phyloP scores from a whole-genome alignment of 192 early-diverging fungal species.

The Geranomyces variabilis region DNA sequence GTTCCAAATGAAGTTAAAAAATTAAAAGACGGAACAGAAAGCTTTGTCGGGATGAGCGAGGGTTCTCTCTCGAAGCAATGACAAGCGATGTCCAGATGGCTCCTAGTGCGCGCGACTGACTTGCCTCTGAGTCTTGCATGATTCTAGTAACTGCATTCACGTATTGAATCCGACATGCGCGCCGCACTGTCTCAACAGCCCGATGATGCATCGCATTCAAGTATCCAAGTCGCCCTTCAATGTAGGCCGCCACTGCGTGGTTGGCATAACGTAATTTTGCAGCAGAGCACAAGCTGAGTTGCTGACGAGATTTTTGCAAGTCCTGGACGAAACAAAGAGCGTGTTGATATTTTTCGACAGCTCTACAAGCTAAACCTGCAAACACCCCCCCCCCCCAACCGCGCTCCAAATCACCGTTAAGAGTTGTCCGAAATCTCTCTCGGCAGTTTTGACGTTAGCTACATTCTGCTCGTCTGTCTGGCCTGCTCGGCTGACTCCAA shows the following conservation, averaged over 20 bases:
- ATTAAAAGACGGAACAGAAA: too few relatives aligned
- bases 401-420: too few relatives aligned
- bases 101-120: too few relatives aligned
- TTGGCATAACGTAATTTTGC: neutral
- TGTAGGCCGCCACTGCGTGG: neutral
- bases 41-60: too few relatives aligned
- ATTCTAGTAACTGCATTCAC: neutral
- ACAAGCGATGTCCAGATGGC: too few relatives aligned
- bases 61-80: too few relatives aligned
- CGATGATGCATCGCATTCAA: neutral
- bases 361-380: too few relatives aligned
- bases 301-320: constrained; percentile 2
- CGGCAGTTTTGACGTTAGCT: neutral
- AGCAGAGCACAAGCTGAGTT: neutral
- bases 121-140: constrained; percentile 6
- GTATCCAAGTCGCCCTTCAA: neutral
- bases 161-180: neutral
- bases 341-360: too few relatives aligned
- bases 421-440: neutral
- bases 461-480: neutral
- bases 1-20: too few relatives aligned
- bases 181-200: neutral
- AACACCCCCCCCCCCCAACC: neutral
- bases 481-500: neutral
- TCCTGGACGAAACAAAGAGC: neutral